Conservation (phyloP, 1,284 basidiomycete species). For the Flammula alnicola region DNA sequence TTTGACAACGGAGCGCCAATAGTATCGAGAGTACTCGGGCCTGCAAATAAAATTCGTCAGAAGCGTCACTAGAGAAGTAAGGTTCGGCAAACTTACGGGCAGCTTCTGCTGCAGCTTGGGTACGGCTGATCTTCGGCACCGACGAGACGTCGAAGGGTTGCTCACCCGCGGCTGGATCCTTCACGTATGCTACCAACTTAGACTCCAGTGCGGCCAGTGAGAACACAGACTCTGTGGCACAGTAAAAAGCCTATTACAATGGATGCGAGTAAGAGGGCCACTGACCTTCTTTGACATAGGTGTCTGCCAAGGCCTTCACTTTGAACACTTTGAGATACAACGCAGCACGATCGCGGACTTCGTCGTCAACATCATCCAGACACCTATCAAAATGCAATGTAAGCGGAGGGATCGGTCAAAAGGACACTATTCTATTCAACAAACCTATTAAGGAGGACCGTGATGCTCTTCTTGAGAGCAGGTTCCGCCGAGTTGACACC, state of each 20-base stretch:
- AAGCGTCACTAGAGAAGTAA: slow-evolving; percentile 6
- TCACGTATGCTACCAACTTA: slow-evolving; percentile 89
- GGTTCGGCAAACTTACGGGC: slow-evolving; percentile 61
- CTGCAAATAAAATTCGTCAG: slow-evolving; percentile 40
- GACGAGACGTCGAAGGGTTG: slow-evolving; percentile 81
- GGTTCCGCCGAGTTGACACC: slow-evolving; percentile 87
- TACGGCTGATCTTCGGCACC: slow-evolving; percentile 90
- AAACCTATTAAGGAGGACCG: slow-evolving; percentile 83
- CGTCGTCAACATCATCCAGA: slow-evolving; percentile 98
- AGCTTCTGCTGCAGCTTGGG: slow-evolving; percentile 85
- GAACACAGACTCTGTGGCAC: slow-evolving; percentile 81
- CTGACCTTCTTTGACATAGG: slow-evolving; percentile 90
- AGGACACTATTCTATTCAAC: slow-evolving; percentile 26
- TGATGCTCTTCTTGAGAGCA: slow-evolving; percentile 84
- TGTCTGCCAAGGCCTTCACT: slow-evolving; percentile 80
- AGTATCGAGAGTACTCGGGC: slow-evolving; percentile 83
- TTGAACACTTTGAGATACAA: slow-evolving; percentile 89
- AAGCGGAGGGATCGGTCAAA: neutral
- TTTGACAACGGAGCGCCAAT: slow-evolving; percentile 72
- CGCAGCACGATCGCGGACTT: slow-evolving; percentile 97
- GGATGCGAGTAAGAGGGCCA: slow-evolving; percentile 10
- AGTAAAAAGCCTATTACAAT: slow-evolving; percentile 5
- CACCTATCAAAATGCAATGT: slow-evolving; percentile 60
- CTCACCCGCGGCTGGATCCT: slow-evolving; percentile 70
- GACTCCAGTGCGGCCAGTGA: slow-evolving; percentile 87